Evolutionary conservation across 441 rosid species (phyloP).

Genomic region (Arabidopsis lyrata): DNA sequence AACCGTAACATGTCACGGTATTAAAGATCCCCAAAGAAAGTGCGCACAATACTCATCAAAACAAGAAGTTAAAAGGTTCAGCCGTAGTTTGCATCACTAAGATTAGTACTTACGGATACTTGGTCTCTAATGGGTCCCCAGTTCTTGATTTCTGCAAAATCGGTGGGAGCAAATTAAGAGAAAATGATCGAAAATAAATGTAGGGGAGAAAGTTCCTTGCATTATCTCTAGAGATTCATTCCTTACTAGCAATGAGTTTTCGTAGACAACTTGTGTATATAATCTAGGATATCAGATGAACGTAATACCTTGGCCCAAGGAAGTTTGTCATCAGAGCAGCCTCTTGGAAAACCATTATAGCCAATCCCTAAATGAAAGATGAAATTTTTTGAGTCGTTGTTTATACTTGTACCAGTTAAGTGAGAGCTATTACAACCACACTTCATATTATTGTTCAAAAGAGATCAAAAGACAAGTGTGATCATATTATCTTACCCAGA

Average conservation of each 20-base stretch:
- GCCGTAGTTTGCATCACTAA: conserved; percentile 8
- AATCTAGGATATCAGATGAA: neutral
- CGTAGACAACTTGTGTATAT: neutral
- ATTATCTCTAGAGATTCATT: conserved; percentile 20
- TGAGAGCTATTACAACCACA: neutral
- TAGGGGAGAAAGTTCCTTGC: conserved; percentile 10
- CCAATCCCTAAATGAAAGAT: conserved; percentile 73
- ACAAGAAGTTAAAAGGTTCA: conserved; percentile 18
- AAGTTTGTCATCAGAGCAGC: conserved; percentile 96
- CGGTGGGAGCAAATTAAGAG: conserved; percentile 2
- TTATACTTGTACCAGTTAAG: conserved; percentile 1
- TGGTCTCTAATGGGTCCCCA: conserved; percentile 85
- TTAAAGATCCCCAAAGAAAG: neutral
- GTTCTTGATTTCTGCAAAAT: conserved; percentile 72
- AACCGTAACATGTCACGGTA: neutral
- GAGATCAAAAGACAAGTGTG: conserved; percentile 4
- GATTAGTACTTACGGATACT: conserved; percentile 75
- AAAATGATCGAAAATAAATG: conserved; percentile 10
- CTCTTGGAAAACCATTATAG: conserved; percentile 98
- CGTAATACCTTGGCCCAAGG: conserved; percentile 92
- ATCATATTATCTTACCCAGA: conserved; percentile 61
- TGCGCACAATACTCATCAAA: conserved; percentile 19
- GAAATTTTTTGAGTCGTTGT: neutral
- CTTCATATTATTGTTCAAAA: conserved; percentile 3
- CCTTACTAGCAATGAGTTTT: neutral